phyloP scores from a whole-genome alignment of 2,329 filamentous ascomycete species.

The Bertia moriformis region DNA sequence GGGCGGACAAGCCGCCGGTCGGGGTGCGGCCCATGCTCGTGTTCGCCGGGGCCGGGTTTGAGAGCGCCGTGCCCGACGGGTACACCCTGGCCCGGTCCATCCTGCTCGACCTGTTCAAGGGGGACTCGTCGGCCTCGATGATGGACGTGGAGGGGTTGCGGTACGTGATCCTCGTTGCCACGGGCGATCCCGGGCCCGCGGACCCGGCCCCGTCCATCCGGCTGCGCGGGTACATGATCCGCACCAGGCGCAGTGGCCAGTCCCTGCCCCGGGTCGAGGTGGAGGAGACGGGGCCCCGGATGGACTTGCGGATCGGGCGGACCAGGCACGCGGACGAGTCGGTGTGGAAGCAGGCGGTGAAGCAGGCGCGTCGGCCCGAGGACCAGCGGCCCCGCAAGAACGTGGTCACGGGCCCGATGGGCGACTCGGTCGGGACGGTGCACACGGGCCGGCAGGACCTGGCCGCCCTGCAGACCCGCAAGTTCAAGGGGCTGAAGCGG shows the following conservation, averaged over 20 bases:
- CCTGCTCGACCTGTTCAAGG: conserved; percentile 81
- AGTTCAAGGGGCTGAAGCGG: conserved; percentile 98
- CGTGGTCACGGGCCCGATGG: conserved; percentile 75
- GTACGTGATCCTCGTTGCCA: conserved; percentile 72
- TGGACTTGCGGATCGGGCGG: conserved; percentile 80
- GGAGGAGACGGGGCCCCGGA: conserved; percentile 86
- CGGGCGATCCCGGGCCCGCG: conserved; percentile 42
- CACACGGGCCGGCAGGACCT: conserved; percentile 87
- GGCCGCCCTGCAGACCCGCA: conserved; percentile 74
- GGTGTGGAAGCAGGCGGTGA: conserved; percentile 79
- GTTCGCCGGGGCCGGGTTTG: conserved; percentile 82
- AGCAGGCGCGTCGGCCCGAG: conserved; percentile 62
- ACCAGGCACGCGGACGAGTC: conserved; percentile 63
- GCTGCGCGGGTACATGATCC: conserved; percentile 71
- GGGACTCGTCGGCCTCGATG: conserved; percentile 58
- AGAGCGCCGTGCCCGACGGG: conserved; percentile 63
- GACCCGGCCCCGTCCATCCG: conserved; percentile 40
- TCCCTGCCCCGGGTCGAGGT: conserved; percentile 81
- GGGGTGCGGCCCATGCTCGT: conserved; percentile 79
- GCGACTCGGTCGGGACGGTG: conserved; percentile 89
- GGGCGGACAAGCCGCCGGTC: conserved; percentile 59
- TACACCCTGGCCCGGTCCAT: conserved; percentile 80
- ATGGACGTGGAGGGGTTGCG: conserved; percentile 92
- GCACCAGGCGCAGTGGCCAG: conserved; percentile 74
- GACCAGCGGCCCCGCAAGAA: conserved; percentile 94